Evolutionary conservation across 2,329 filamentous ascomycete genomes (phyloP).

Genomic region (Cladosporium sp.): DNA sequence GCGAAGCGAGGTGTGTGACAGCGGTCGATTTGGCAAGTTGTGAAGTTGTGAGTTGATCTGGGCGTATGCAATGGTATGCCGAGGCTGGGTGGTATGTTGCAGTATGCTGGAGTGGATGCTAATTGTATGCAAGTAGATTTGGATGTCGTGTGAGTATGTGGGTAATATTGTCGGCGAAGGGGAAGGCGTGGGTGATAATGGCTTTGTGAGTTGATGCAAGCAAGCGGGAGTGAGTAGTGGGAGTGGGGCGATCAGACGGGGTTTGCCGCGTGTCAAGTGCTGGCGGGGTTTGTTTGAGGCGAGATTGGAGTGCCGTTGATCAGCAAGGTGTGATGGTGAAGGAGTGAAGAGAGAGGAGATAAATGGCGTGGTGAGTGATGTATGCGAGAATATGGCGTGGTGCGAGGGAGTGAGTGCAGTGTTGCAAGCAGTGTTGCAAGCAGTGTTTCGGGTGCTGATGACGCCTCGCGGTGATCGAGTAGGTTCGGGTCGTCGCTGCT

Average conservation of each 20-base stretch:
- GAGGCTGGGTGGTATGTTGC: neutral
- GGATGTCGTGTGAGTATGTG: neutral
- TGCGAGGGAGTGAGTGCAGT: neutral
- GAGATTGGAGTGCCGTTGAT: neutral
- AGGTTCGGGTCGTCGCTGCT: constrained; percentile 1
- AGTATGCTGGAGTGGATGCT: neutral
- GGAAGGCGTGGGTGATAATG: constrained; percentile 6
- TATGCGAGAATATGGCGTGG: neutral
- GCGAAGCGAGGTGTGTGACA: neutral
- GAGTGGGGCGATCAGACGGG: neutral
- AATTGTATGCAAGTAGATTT: neutral
- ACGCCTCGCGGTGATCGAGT: constrained; percentile 2
- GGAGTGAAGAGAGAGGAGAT: neutral
- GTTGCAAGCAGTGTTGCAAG: neutral
- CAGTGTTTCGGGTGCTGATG: neutral
- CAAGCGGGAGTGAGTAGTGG: constrained; percentile 14
- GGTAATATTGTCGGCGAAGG: neutral
- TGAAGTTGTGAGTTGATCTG: neutral
- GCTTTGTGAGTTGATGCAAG: constrained; percentile 13
- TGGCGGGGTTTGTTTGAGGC: neutral
- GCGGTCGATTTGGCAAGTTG: neutral
- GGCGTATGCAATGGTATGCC: neutral
- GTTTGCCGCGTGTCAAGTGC: neutral
- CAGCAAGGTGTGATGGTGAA: neutral
- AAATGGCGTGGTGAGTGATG: neutral